phyloP scores from a whole-genome alignment of 2,329 filamentous ascomycete genomes.

The Fusarium sp. region DNA sequence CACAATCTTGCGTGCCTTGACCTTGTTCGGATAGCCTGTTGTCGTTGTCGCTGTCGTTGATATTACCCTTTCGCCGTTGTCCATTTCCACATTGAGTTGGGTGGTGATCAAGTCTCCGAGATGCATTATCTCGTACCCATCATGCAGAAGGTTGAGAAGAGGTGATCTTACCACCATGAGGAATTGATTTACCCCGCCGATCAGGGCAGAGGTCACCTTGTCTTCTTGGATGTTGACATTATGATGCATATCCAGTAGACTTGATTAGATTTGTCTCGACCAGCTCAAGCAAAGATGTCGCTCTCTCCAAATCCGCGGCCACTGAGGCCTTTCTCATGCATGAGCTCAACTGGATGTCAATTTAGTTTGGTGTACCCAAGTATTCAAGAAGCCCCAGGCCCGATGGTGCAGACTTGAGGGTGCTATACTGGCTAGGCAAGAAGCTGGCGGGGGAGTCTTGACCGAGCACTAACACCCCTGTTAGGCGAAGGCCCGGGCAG shows the following conservation, averaged over 20 bases:
- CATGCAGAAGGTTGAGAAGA: conserved; percentile 1
- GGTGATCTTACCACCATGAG: conserved; percentile 2
- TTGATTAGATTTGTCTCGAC: background rate
- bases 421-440: conserved; percentile 10
- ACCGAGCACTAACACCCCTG: conserved; percentile 6
- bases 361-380: conserved; percentile 24
- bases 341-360: background rate
- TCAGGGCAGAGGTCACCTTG: background rate
- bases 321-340: conserved; percentile 13
- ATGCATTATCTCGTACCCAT: conserved; percentile 14
- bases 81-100: conserved; percentile 17
- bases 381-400: conserved; percentile 20
- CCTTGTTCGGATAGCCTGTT: conserved; percentile 28
- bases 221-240: background rate
- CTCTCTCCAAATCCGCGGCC: background rate
- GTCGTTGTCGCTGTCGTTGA: conserved; percentile 21
- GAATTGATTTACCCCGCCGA: background rate
- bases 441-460: conserved; percentile 3
- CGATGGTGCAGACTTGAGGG: conserved; percentile 19
- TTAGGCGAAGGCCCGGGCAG: conserved; percentile 11
- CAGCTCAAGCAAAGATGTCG: background rate
- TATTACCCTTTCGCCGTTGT: conserved; percentile 24
- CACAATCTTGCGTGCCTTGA: conserved; percentile 17
- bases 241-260: background rate
- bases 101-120: conserved; percentile 11